Percentiles rank a stretch among this genome's conserved stretches.
phyloP scores from a whole-genome alignment of 139 green algal species.

The Chlamydomonas applanata region DNA sequence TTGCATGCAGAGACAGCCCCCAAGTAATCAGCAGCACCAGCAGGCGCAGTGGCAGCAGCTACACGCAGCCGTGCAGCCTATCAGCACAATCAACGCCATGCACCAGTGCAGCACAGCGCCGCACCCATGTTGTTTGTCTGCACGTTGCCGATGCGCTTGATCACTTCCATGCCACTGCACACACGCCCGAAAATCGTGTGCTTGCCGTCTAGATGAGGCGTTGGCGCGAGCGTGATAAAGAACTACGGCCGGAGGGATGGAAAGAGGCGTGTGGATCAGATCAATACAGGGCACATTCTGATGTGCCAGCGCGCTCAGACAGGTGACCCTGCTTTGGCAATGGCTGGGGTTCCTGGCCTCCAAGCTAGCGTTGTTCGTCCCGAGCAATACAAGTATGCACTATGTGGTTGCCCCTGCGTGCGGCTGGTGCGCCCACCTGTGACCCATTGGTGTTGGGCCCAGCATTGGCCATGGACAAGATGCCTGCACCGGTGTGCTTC shows the following conservation, averaged over 20 bases:
- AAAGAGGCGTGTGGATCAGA: too few species aligned
- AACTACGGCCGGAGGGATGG: conserved; percentile 53
- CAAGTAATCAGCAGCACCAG: background rate
- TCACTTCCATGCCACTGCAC: conserved; percentile 77
- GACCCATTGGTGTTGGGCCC: conserved; percentile 82
- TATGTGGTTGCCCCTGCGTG: too few species aligned
- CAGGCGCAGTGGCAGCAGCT: background rate
- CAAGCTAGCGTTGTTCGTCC: too few species aligned
- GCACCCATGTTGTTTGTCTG: conserved; percentile 41
- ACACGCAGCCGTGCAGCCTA: background rate
- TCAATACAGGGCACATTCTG: too few species aligned
- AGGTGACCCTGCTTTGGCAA: too few species aligned
- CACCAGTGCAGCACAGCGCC: background rate
- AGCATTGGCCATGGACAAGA: conserved; percentile 87
- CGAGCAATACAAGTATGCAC: too few species aligned
- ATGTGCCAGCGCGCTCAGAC: too few species aligned
- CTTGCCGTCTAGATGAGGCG: conserved; percentile 90
- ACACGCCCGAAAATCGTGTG: conserved; percentile 97
- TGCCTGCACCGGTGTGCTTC: conserved; percentile 83
- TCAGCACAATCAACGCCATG: background rate
- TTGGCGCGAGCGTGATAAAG: conserved; percentile 84
- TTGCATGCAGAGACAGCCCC: conserved; percentile 36
- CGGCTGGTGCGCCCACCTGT: conserved; percentile 60
- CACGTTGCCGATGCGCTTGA: conserved; percentile 88
- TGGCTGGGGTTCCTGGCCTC: background rate